Evolutionary conservation across 495 filamentous ascomycete genomes (phyloP), one percentile per base, ranked within the genome.

Genomic region (Rostrohypoxylon terebratum): DNA sequence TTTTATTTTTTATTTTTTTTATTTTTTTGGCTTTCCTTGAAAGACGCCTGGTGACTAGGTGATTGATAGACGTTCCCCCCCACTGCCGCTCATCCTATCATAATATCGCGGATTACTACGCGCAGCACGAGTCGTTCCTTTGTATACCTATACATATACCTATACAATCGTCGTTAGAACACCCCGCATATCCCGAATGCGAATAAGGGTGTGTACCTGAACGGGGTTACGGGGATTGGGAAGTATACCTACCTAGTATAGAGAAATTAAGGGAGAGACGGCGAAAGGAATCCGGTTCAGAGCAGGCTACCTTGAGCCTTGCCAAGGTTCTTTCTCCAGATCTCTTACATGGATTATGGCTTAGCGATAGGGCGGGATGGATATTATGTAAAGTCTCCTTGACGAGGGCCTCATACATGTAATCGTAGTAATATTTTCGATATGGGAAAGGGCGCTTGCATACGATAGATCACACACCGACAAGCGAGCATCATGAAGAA

Each of bases 91-190:
- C 53, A 59, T 36, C 54, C 51, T 60, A 44, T 44, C 42, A 45
- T n/a, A n/a, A 33, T 65, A 66, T 73, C 48, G 62, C 57, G 5
- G 66, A 74, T 74, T 74, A 74, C 71, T 74, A 74, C 71, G 71
- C 71, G 45, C 66, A 66, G 66, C 48, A 48, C 31, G 53, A 40
- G 40, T 20, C 25, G 48, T 61, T 61, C 66, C 55, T 36, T 33
- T 40, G 33, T 44, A 42, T 28, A 28, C 25, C 25, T 28, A n/a
- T n/a, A n/a, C n/a, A n/a, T n/a, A n/a, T n/a, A n/a, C n/a, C n/a
- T n/a, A n/a, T 42, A 57, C 51, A 47, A 33, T 55, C 25, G 6
- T 48, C 61, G 53, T 54, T 74, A 45, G 62, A 70, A 74, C 66
- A 69, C 71, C 71, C 71, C 71, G 66, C 71, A 70, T 63, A 70